phyloP scores from a whole-genome alignment of 2,329 filamentous ascomycete species.

The Pseudogymnoascus pannorum region DNA sequence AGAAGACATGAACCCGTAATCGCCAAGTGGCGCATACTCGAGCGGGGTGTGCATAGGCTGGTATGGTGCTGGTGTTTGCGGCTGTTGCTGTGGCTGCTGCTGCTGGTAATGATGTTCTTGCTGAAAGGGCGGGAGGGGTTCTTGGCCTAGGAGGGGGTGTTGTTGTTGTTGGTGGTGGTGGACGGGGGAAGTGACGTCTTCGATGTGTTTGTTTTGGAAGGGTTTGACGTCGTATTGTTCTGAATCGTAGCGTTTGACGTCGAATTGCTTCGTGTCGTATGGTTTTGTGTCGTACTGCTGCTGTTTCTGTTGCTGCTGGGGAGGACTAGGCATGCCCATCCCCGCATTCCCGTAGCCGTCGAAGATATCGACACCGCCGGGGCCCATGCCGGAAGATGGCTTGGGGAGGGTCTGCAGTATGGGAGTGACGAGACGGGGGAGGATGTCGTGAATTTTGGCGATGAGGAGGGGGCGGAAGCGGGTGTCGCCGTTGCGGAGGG shows the following conservation, averaged over 20 bases:
- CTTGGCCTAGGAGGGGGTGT: neutral
- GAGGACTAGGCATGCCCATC: slow-evolving; percentile 37
- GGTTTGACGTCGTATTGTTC: neutral
- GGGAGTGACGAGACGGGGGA: slow-evolving; percentile 55
- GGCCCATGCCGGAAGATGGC: slow-evolving; percentile 32
- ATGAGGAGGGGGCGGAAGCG: slow-evolving; percentile 72
- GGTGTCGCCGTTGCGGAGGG: slow-evolving; percentile 66
- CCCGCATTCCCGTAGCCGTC: slow-evolving; percentile 58
- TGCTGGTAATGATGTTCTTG: neutral
- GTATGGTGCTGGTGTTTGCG: neutral
- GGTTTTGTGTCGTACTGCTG: too few relatives aligned
- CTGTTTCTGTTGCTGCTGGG: neutral
- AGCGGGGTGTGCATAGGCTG: neutral
- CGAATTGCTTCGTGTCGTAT: neutral
- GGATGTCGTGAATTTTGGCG: slow-evolving; percentile 64
- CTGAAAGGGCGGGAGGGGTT: neutral
- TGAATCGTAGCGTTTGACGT: neutral
- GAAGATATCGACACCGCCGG: slow-evolving; percentile 49
- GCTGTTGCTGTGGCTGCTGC: neutral
- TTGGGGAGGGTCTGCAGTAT: slow-evolving; percentile 54
- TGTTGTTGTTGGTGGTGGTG: neutral
- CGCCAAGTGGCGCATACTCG: neutral
- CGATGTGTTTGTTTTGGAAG: neutral
- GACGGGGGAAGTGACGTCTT: neutral
- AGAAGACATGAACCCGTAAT: neutral